Conservation (phyloP, 2,329 filamentous ascomycete species). For the Ceratocystis smalleyi region DNA sequence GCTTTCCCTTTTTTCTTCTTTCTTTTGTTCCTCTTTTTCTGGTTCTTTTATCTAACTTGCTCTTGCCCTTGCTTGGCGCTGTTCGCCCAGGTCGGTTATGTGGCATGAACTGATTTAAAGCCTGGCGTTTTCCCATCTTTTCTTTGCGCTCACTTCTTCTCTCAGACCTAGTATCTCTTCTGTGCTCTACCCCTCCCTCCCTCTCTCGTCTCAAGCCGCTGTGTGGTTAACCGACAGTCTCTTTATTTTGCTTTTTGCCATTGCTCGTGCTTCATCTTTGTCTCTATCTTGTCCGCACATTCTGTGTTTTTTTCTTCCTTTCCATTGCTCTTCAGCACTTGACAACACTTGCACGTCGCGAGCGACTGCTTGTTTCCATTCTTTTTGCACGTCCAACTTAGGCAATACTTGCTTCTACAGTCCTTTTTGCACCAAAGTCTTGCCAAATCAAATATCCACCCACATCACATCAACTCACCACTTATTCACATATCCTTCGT, state of each 20-base stretch:
- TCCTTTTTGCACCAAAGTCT: background rate
- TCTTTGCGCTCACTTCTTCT: background rate
- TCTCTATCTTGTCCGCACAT: background rate
- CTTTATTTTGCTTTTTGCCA: slow-evolving; percentile 15
- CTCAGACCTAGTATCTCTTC: background rate
- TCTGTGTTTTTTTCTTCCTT: slow-evolving; percentile 5
- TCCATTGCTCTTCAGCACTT: background rate
- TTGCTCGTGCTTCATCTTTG: slow-evolving; percentile 16
- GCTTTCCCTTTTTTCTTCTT: background rate
- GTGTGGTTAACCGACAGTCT: slow-evolving; percentile 17
- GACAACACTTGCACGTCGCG: slow-evolving; percentile 6
- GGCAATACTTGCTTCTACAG: background rate
- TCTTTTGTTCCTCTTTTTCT: background rate
- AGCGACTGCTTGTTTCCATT: slow-evolving; percentile 13
- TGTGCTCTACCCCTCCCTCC: background rate
- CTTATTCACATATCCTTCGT: slow-evolving; percentile 19
- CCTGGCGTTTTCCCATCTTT: background rate
- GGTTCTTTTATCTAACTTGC: background rate
- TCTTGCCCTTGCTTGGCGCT: background rate
- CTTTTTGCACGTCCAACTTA: background rate
- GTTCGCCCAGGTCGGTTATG: background rate
- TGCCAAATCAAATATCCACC: slow-evolving; percentile 12
- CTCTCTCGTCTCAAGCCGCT: slow-evolving; percentile 8
- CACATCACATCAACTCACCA: slow-evolving; percentile 10
- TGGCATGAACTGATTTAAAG: background rate